Evolutionary conservation across 352 stramenopile genomes (phyloP).

Genomic region (Phytophthora uliginosa): DNA sequence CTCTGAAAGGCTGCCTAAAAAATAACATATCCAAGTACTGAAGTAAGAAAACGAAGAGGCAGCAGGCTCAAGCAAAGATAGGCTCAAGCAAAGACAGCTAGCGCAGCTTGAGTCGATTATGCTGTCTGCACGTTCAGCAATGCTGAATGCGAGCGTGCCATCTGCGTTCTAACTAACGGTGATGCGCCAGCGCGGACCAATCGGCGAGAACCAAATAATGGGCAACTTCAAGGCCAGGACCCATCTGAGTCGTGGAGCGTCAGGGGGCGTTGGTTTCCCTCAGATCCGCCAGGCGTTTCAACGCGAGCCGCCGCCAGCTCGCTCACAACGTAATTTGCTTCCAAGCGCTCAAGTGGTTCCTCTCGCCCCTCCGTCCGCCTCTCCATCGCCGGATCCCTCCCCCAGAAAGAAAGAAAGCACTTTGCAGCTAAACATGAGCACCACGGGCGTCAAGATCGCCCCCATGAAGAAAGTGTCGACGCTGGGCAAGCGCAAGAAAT

Average conservation of each 20-base stretch:
- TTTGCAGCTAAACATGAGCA: conserved; percentile 18
- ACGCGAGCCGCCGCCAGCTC: conserved; percentile 2
- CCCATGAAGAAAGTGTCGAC: conserved; percentile 87
- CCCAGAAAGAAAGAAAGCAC: conserved; percentile 8
- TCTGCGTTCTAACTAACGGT: conserved; percentile 18
- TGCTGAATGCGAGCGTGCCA: conserved; percentile 3
- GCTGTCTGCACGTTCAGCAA: no score
- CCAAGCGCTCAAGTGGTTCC: conserved; percentile 39
- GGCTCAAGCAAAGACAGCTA: no score
- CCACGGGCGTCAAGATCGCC: conserved; percentile 24
- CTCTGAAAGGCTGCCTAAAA: neutral
- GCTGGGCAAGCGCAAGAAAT: conserved; percentile 92
- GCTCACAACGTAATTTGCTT: conserved; percentile 55
- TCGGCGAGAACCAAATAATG: conserved; percentile 21
- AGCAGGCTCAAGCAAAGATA: no score
- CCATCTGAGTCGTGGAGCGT: conserved; percentile 17
- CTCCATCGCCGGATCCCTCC: neutral
- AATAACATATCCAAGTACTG: no score
- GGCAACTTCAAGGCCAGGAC: conserved; percentile 34
- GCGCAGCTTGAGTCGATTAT: neutral
- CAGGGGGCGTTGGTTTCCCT: conserved; percentile 32
- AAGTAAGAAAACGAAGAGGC: no score
- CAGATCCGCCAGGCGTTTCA: conserved; percentile 14
- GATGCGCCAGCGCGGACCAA: conserved; percentile 50
- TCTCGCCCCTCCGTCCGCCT: conserved; percentile 1